These are phyloP conservation scores for Fistulinella prunicolor DNA, from an alignment of 768 basidiomycete genomes.

Conservation along the genomic window DNA sequence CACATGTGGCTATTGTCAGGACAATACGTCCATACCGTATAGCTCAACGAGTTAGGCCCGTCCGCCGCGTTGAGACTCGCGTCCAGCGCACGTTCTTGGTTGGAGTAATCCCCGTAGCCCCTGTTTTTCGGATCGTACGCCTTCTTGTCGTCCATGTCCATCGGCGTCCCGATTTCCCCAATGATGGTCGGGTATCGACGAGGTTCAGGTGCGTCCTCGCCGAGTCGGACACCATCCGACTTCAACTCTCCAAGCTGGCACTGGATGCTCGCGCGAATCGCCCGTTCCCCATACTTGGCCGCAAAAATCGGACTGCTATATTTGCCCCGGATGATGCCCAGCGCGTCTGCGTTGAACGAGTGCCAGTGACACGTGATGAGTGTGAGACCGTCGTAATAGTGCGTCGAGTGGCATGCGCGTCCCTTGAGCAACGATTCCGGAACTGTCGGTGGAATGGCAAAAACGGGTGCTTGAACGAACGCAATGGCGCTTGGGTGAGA, in stretches of 20 bases:
- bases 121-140: constrained; percentile 57
- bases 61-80: constrained; percentile 79
- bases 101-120: constrained; percentile 70
- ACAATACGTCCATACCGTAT: constrained; percentile 88
- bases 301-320: constrained; percentile 67
- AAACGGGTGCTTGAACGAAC: constrained; percentile 93
- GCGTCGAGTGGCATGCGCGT: constrained; percentile 69
- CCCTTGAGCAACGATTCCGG: constrained; percentile 59
- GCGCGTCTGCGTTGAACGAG: constrained; percentile 92
- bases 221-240: constrained; percentile 64
- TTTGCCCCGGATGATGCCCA: constrained; percentile 86
- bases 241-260: constrained; percentile 81
- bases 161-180: constrained; percentile 94
- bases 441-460: constrained; percentile 68
- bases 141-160: constrained; percentile 86
- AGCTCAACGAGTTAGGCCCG: constrained; percentile 70
- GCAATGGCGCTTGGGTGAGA: constrained; percentile 80
- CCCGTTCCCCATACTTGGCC: constrained; percentile 75
- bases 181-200: constrained; percentile 78
- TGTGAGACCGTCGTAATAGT: constrained; percentile 95
- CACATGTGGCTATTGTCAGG: constrained; percentile 79
- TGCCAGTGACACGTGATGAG: constrained; percentile 92
- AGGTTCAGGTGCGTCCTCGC: constrained; percentile 23
- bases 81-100: constrained; percentile 83
- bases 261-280: constrained; percentile 78